Percentiles rank a stretch among this genome's conserved stretches.
phyloP scores from a whole-genome alignment of 2,329 filamentous ascomycete genomes.

The Penicillium sp. region DNA sequence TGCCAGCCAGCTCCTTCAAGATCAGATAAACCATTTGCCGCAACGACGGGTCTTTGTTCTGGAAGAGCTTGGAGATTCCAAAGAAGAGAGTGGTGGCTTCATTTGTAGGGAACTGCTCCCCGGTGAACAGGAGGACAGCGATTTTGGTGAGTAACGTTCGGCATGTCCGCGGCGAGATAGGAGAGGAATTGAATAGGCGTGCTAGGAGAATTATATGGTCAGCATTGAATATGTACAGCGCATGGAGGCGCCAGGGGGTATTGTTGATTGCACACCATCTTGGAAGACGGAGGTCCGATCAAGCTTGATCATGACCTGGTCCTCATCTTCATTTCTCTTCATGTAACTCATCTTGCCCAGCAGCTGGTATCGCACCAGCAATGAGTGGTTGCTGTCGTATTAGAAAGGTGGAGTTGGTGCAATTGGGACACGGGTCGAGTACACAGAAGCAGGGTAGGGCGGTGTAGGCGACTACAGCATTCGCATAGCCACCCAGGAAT shows the following conservation, averaged over 20 bases:
- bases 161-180: conserved; percentile 95
- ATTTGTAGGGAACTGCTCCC: conserved; percentile 93
- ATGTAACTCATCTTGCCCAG: conserved; percentile 76
- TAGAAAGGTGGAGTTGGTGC: conserved; percentile 23
- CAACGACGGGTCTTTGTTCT: conserved; percentile 97
- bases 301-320: conserved; percentile 90
- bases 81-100: conserved; percentile 99
- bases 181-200: conserved; percentile 95
- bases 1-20: conserved; percentile 94
- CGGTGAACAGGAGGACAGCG: conserved; percentile 90
- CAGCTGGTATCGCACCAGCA: conserved; percentile 34
- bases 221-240: conserved; percentile 18
- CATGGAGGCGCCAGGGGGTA: conserved; percentile 23
- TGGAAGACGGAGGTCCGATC: conserved; percentile 98
- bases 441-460: conserved; percentile 23
- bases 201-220: conserved; percentile 54
- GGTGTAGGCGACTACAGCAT: conserved; percentile 26
- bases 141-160: conserved; percentile 97
- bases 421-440: conserved; percentile 25
- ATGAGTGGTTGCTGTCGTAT: conserved; percentile 23
- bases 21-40: conserved; percentile 98
- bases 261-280: conserved; percentile 67
- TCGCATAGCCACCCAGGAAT: conserved; percentile 18
- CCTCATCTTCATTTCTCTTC: conserved; percentile 99
- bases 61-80: conserved; percentile 97